These are phyloP conservation scores for Nothomitra cinnamomea DNA, from an alignment of 2,329 filamentous ascomycete genomes.

Conservation along the genomic window DNA sequence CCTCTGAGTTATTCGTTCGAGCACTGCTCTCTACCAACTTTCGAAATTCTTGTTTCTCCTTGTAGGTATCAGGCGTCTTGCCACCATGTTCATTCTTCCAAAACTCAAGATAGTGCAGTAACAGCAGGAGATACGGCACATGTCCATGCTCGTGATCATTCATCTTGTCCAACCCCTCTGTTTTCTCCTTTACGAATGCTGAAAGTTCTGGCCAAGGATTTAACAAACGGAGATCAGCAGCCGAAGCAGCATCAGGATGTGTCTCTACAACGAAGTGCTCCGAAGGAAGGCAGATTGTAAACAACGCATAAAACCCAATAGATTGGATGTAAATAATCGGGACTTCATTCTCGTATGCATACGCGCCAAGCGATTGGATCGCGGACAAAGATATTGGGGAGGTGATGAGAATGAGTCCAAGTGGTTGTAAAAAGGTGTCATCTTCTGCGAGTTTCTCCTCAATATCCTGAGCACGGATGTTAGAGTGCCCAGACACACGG, in stretches of 20 bases:
- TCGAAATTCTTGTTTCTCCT: constrained; percentile 74
- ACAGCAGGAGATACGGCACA: constrained; percentile 67
- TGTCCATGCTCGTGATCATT: constrained; percentile 76
- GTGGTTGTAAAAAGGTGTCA: constrained; percentile 28
- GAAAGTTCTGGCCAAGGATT: constrained; percentile 72
- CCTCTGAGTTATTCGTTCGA: constrained; percentile 59
- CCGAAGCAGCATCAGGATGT: constrained; percentile 75
- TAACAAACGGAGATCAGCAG: constrained; percentile 67
- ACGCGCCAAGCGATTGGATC: constrained; percentile 31
- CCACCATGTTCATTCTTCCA: constrained; percentile 63
- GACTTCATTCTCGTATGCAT: constrained; percentile 39
- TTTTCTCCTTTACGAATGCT: constrained; percentile 48
- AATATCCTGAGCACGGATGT: not conserved
- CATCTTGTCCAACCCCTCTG: constrained; percentile 50
- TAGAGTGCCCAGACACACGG: not conserved
- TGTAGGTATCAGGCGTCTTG: constrained; percentile 52
- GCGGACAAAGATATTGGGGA: constrained; percentile 38
- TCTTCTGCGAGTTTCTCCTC: constrained; percentile 20
- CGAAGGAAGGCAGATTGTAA: constrained; percentile 61
- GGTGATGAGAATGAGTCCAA: constrained; percentile 43
- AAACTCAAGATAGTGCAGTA: constrained; percentile 63
- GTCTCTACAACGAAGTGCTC: constrained; percentile 89
- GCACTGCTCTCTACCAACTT: constrained; percentile 48
- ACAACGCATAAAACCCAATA: constrained; percentile 82
- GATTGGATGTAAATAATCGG: constrained; percentile 74